Percentiles rank a stretch among this genome's conserved stretches.
Conservation (phyloP, 139 green algal species). For the Chlorella vulgaris region DNA sequence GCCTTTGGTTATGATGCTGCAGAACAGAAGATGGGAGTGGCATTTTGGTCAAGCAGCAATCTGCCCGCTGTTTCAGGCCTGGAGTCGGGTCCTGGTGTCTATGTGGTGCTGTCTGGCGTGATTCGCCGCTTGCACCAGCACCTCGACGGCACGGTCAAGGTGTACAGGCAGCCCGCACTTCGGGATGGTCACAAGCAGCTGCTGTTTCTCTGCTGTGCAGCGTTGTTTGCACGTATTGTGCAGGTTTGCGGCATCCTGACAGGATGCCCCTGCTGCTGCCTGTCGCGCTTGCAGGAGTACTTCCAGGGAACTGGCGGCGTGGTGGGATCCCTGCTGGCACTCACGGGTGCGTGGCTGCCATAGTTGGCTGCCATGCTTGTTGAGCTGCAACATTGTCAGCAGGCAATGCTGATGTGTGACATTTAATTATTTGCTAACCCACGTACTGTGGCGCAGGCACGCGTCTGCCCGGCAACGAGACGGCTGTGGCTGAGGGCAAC, state of each 20-base stretch:
- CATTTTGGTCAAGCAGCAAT: constrained; percentile 8
- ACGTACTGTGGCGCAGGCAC: not conserved
- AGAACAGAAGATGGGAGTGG: constrained; percentile 7
- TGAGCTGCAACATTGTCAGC: not conserved
- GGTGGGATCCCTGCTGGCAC: constrained; percentile 48
- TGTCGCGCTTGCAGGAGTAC: constrained; percentile 35
- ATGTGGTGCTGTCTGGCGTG: constrained; percentile 39
- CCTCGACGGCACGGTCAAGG: not conserved
- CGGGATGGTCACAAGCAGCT: not conserved
- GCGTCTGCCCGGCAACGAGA: constrained; percentile 37
- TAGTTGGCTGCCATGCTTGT: too few species aligned
- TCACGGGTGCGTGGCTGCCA: constrained; percentile 26
- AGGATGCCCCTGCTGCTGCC: not conserved
- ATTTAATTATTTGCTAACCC: not conserved
- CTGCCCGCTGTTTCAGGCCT: not conserved
- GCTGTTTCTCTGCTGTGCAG: not conserved
- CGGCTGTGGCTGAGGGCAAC: constrained; percentile 69
- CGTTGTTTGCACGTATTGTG: not conserved
- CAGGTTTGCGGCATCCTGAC: not conserved
- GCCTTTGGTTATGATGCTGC: not conserved
- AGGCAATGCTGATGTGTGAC: not conserved
- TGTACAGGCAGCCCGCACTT: not conserved
- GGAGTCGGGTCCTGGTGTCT: not conserved
- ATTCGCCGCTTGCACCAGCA: not conserved
- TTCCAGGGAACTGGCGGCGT: constrained; percentile 55